phyloP scores from a whole-genome alignment of 2,329 filamentous ascomycete genomes.

The Talaromyces islandicus region DNA sequence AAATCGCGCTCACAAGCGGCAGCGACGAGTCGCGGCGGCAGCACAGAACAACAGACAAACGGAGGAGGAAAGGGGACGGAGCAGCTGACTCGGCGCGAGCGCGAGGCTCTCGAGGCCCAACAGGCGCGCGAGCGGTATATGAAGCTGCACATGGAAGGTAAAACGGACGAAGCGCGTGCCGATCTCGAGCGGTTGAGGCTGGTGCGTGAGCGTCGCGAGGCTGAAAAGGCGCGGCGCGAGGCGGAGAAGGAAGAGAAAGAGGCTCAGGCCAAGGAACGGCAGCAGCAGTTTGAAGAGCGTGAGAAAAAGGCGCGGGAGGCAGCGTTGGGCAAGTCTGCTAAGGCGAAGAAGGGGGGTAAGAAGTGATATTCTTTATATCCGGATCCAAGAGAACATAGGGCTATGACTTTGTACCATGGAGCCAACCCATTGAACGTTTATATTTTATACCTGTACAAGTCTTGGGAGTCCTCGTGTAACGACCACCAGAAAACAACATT shows the following conservation, averaged over 20 bases:
- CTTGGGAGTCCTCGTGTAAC: not conserved
- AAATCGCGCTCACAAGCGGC: constrained; percentile 65
- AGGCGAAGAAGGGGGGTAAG: constrained; percentile 25
- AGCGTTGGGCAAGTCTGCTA: constrained; percentile 26
- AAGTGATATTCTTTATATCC: constrained; percentile 12
- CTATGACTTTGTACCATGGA: not conserved
- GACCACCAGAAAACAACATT: not conserved
- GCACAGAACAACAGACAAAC: not conserved
- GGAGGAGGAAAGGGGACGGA: constrained; percentile 20
- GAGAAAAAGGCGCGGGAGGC: constrained; percentile 36
- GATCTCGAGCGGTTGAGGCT: constrained; percentile 77
- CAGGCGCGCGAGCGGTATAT: constrained; percentile 85
- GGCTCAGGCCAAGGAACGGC: constrained; percentile 32
- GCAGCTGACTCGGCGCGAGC: constrained; percentile 61
- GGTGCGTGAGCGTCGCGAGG: constrained; percentile 79
- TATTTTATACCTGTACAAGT: not conserved
- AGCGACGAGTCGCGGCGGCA: constrained; percentile 43
- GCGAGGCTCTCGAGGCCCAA: constrained; percentile 76
- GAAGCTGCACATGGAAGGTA: constrained; percentile 87
- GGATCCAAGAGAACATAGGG: not conserved
- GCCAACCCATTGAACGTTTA: not conserved
- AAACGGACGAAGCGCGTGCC: constrained; percentile 90
- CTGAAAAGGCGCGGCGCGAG: constrained; percentile 75
- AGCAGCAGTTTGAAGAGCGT: constrained; percentile 27
- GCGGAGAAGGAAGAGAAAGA: constrained; percentile 57